Evolutionary conservation across 352 stramenopile species (phyloP), one percentile per base, ranked within the genome.

Genomic region (Chrysophaeum taylorii): DNA sequence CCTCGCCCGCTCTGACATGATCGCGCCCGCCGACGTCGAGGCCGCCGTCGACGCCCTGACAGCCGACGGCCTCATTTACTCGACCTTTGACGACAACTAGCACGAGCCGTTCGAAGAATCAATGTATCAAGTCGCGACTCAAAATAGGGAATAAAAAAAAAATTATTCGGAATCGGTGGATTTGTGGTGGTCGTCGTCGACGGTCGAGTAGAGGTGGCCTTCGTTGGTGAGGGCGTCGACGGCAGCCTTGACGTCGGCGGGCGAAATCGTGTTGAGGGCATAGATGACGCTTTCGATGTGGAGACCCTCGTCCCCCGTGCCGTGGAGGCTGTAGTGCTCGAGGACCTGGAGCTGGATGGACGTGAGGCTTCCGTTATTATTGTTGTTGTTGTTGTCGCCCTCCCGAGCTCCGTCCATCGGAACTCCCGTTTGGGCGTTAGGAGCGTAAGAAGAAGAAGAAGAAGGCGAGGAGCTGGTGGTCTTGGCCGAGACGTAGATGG

Each of bases 401-500:
- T 41, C 38, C 15, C 5, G 5, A 21, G 37, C 29, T 4, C 21
- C 41, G 4, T 16, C n/a, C 12, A 29, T 15, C 2, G 18, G 4
- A 4, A 14, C 9, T 31, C 52, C n/a, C 2, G 27, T 21, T 7
- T n/a, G 12, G 0, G 83, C 85, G 71, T 87, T 87, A n/a, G n/a
- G n/a, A n/a, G n/a, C n/a, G n/a, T n/a, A n/a, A n/a, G n/a, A n/a
- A n/a, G n/a, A n/a, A n/a, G n/a, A n/a, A n/a, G n/a, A n/a, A n/a
- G n/a, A n/a, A n/a, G n/a, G n/a, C n/a, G n/a, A n/a, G n/a, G n/a
- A n/a, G n/a, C n/a, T n/a, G 25, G 84, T 89, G 69, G 87, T 81
- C 74, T 88, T 89, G 76, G 94, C 90, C 70, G 91, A 88, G 16
- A 85, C 83, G 73, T 96, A 91, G n/a, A 96, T 89, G 29, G 90